Conservation (phyloP, 345 rosid genomes). For the Capsella bursapastoris region DNA sequence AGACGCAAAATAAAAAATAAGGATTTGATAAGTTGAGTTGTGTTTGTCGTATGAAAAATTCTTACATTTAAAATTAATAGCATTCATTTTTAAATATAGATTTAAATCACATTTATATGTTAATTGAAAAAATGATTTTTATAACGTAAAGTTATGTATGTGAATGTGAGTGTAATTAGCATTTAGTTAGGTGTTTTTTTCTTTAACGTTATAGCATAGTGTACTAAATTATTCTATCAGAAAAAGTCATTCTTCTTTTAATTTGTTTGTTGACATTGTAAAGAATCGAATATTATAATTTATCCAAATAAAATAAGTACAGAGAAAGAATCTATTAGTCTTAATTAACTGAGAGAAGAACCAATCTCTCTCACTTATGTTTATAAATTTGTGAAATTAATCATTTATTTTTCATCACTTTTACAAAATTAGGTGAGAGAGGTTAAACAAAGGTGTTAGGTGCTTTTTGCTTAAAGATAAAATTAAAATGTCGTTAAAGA, state of each 20-base stretch:
- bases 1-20: conserved; percentile 13
- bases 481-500: conserved; percentile 30
- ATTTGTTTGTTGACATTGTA: background rate
- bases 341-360: conserved; percentile 2
- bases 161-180: background rate
- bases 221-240: background rate
- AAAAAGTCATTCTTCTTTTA: background rate
- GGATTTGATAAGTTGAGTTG: conserved; percentile 12
- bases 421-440: conserved; percentile 20
- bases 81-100: background rate
- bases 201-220: background rate
- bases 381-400: background rate
- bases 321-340: background rate
- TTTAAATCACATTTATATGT: background rate
- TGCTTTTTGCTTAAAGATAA: conserved; percentile 6
- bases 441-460: background rate
- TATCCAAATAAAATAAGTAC: background rate
- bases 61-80: background rate
- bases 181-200: background rate
- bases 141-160: background rate
- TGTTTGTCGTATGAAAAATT: conserved; percentile 29
- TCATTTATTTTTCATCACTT: background rate
- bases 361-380: background rate
- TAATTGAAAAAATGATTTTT: background rate
- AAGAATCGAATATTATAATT: background rate